These are phyloP conservation scores for Arthrobotrys entomopaga DNA, from an alignment of 2,329 filamentous ascomycete genomes.

Conservation along the genomic window DNA sequence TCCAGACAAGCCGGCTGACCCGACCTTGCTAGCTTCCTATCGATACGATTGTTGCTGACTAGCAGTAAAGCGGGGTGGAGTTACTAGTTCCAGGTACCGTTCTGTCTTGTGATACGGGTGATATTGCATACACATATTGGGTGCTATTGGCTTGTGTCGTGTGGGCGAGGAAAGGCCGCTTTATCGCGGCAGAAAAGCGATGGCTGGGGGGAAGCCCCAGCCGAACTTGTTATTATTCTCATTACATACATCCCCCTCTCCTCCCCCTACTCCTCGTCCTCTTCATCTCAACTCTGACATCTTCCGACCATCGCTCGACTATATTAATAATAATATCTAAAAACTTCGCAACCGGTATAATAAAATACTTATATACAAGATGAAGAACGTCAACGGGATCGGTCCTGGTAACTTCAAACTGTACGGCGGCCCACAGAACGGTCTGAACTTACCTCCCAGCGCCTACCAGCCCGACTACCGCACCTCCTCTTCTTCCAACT, in stretches of 20 bases:
- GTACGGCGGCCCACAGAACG: slow-evolving; percentile 28
- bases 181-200: slow-evolving; percentile 38
- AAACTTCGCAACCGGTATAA: slow-evolving; percentile 1
- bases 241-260: slow-evolving; percentile 1
- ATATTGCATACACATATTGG: not conserved
- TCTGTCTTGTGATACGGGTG: no score
- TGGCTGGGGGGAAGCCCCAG: slow-evolving; percentile 35
- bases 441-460: slow-evolving; percentile 25
- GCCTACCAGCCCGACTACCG: slow-evolving; percentile 19
- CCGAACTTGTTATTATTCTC: slow-evolving; percentile 6
- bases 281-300: slow-evolving; percentile 5
- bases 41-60: no score
- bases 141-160: no score
- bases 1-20: no score
- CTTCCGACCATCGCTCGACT: not conserved
- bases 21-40: no score
- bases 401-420: slow-evolving; percentile 36
- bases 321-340: slow-evolving; percentile 9
- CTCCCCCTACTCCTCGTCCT: slow-evolving; percentile 12
- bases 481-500: no score
- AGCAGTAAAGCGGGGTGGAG: no score
- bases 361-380: not conserved
- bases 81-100: no score
- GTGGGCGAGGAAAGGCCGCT: slow-evolving; percentile 20
- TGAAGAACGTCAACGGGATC: slow-evolving; percentile 26